Conservation (phyloP, 2,329 filamentous ascomycete species). For the Fusarium sp. region DNA sequence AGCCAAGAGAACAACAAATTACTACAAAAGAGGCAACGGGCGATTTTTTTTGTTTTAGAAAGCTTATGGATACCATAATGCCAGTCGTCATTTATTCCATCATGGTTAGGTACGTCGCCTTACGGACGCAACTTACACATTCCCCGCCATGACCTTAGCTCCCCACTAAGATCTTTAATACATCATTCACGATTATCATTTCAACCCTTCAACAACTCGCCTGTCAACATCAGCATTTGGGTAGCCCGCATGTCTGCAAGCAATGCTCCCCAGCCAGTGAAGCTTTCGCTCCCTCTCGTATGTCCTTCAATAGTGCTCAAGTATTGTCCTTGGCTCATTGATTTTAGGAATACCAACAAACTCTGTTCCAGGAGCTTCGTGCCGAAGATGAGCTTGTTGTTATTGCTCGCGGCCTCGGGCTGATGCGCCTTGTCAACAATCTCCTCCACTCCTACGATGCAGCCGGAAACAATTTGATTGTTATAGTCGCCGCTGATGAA, state of each 20-base stretch:
- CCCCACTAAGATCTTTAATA: conserved; percentile 30
- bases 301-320: not conserved
- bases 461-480: conserved; percentile 90
- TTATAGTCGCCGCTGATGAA: conserved; percentile 90
- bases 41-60: not conserved
- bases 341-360: conserved; percentile 88
- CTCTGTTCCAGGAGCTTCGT: conserved; percentile 90
- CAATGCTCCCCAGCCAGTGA: conserved; percentile 76
- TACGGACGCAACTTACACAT: not conserved
- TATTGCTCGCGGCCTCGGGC: conserved; percentile 89
- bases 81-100: not conserved
- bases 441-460: conserved; percentile 97
- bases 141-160: conserved; percentile 23
- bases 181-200: conserved; percentile 33
- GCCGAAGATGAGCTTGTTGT: conserved; percentile 94
- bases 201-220: conserved; percentile 26
- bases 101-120: conserved; percentile 3
- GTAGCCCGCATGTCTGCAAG: conserved; percentile 62
- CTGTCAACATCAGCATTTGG: conserved; percentile 29
- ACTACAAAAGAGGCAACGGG: not conserved
- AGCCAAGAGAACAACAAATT: not conserved
- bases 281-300: conserved; percentile 77
- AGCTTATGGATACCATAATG: not conserved
- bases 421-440: conserved; percentile 94
- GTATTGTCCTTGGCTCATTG: conserved; percentile 22